Conservation (phyloP, 164 flowering plant species). For the Magnolia officinalis region DNA sequence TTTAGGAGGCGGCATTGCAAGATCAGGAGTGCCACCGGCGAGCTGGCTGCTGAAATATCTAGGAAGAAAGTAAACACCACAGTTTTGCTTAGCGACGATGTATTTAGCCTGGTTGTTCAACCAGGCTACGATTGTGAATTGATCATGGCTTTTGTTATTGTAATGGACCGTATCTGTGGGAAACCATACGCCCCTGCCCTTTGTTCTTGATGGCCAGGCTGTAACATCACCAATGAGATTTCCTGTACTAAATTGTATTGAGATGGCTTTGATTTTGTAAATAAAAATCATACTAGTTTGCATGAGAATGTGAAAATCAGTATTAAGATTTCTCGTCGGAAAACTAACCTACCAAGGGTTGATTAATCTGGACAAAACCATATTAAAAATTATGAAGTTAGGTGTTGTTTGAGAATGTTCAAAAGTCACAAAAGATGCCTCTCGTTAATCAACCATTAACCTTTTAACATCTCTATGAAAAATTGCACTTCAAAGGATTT, state of each 20-base stretch:
- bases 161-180: constrained; percentile 55
- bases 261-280: background rate
- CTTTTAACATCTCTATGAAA: too few relatives aligned
- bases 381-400: too few relatives aligned
- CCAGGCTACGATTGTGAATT: constrained; percentile 43
- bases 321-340: too few relatives aligned
- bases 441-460: too few relatives aligned
- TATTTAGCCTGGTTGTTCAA: constrained; percentile 42
- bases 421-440: too few relatives aligned
- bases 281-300: too few relatives aligned
- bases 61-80: constrained; percentile 49
- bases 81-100: constrained; percentile 44
- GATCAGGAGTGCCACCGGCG: constrained; percentile 25
- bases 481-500: too few relatives aligned
- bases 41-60: constrained; percentile 41
- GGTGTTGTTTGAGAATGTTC: too few relatives aligned
- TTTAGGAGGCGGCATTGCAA: constrained; percentile 41
- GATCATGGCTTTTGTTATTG: constrained; percentile 52
- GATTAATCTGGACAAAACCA: too few relatives aligned
- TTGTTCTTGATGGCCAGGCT: constrained; percentile 23
- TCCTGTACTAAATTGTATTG: background rate
- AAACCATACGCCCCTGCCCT: constrained; percentile 38
- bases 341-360: too few relatives aligned
- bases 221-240: background rate
- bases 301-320: too few relatives aligned